A percentile compares a stretch with the other conserved stretches of the same genome.
These are phyloP conservation scores for Carnegiea gigantea DNA, from an alignment of 179 eudicot species.

Conservation along the genomic window DNA sequence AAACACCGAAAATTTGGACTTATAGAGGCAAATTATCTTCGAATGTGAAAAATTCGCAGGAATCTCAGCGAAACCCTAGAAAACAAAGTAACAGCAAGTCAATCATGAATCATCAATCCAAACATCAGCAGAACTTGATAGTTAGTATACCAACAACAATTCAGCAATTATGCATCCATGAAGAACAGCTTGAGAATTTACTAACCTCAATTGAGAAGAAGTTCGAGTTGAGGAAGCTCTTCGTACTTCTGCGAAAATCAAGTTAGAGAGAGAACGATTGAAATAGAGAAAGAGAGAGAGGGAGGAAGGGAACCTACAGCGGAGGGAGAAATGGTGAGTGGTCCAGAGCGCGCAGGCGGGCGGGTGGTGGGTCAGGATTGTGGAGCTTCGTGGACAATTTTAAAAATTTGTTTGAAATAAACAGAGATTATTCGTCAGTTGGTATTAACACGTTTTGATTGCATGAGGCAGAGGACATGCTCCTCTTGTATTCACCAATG, in stretches of 20 bases:
- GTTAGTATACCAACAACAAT: not conserved
- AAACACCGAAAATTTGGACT: not conserved
- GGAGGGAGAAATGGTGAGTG: constrained; percentile 12
- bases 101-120: not conserved
- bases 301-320: constrained; percentile 24
- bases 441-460: not conserved
- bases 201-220: not conserved
- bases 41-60: not conserved
- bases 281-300: not conserved
- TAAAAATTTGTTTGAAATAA: not conserved
- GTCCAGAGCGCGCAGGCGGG: constrained; percentile 1
- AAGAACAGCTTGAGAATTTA: not conserved
- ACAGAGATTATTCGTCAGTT: not conserved
- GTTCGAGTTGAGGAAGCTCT: not conserved
- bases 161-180: not conserved
- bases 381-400: not conserved
- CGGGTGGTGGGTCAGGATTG: not conserved
- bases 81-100: not conserved
- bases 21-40: not conserved
- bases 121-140: not conserved
- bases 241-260: not conserved
- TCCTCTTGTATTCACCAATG: not conserved
- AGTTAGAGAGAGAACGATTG: constrained; percentile 2
- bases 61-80: constrained; percentile 23
- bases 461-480: not conserved